Evolutionary conservation across 768 basidiomycete species (phyloP).

Genomic region (Royoungia palumana): DNA sequence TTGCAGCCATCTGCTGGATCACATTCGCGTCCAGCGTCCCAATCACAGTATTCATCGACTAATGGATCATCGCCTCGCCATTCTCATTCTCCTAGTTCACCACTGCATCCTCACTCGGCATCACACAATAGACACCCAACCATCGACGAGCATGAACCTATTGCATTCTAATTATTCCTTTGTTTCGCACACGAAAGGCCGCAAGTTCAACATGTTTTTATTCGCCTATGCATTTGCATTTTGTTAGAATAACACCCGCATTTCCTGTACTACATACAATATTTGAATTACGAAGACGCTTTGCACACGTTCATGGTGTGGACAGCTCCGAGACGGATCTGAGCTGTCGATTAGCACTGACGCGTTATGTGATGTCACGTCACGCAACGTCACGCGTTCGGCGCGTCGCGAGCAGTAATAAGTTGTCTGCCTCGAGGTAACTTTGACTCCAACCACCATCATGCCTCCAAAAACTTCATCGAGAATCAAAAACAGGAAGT

Average conservation of each 20-base stretch:
- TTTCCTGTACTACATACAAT: background rate
- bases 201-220: slow-evolving; percentile 1
- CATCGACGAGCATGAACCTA: slow-evolving; percentile 28
- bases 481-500: slow-evolving; percentile 21
- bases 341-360: background rate
- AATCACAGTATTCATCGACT: slow-evolving; percentile 31
- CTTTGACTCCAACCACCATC: background rate
- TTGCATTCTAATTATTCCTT: slow-evolving; percentile 12
- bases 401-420: slow-evolving; percentile 6
- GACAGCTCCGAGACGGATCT: background rate
- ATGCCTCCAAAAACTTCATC: slow-evolving; percentile 19
- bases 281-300: background rate
- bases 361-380: slow-evolving; percentile 11
- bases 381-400: slow-evolving; percentile 17
- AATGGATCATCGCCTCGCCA: slow-evolving; percentile 30
- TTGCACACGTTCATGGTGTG: slow-evolving; percentile 3
- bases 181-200: background rate
- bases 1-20: slow-evolving; percentile 27
- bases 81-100: slow-evolving; percentile 32
- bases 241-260: slow-evolving; percentile 6
- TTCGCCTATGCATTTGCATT: slow-evolving; percentile 2
- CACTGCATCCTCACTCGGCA: slow-evolving; percentile 23
- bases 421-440: no score
- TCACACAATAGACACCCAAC: slow-evolving; percentile 32
- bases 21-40: slow-evolving; percentile 30